Evolutionary conservation across 164 flowering plant genomes (phyloP).

Genomic region (Berberis vulgaris): DNA sequence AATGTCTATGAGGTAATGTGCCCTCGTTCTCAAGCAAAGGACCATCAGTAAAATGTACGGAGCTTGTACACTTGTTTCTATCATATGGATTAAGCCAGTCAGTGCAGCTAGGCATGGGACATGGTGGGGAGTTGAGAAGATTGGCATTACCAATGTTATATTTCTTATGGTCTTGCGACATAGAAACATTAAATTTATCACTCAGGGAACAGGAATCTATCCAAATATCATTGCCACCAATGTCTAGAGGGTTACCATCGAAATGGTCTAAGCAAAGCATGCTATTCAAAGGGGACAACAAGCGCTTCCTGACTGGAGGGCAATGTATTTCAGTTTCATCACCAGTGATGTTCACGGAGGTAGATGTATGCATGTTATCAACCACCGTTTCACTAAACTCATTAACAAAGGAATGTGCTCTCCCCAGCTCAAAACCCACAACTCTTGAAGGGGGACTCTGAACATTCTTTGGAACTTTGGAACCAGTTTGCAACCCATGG

Average conservation of each 20-base stretch:
- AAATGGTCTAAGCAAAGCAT: constrained; percentile 34
- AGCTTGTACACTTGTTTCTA: constrained; percentile 14
- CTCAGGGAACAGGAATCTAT: constrained; percentile 5
- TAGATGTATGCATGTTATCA: constrained; percentile 6
- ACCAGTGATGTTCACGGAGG: neutral
- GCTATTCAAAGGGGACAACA: constrained; percentile 57
- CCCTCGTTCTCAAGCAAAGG: constrained; percentile 46
- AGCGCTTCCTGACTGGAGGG: constrained; percentile 50
- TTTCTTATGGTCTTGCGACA: constrained; percentile 47
- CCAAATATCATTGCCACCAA: constrained; percentile 17
- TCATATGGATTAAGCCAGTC: constrained; percentile 19
- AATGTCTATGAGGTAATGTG: constrained; percentile 10
- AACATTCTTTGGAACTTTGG: constrained; percentile 25
- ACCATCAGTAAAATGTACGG: constrained; percentile 54
- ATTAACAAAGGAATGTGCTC: constrained; percentile 15
- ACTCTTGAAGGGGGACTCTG: constrained; percentile 55
- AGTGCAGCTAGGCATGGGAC: constrained; percentile 24
- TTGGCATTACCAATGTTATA: constrained; percentile 36
- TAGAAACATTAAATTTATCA: constrained; percentile 6
- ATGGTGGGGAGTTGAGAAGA: constrained; percentile 14
- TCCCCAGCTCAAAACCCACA: constrained; percentile 55
- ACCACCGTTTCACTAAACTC: constrained; percentile 7
- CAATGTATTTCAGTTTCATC: constrained; percentile 32
- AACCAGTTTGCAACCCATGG: constrained; percentile 25
- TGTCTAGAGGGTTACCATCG: constrained; percentile 42